Base-by-base conservation (phyloP, 1,284 basidiomycete genomes). In the Mrakiaceae sp. region DNA sequence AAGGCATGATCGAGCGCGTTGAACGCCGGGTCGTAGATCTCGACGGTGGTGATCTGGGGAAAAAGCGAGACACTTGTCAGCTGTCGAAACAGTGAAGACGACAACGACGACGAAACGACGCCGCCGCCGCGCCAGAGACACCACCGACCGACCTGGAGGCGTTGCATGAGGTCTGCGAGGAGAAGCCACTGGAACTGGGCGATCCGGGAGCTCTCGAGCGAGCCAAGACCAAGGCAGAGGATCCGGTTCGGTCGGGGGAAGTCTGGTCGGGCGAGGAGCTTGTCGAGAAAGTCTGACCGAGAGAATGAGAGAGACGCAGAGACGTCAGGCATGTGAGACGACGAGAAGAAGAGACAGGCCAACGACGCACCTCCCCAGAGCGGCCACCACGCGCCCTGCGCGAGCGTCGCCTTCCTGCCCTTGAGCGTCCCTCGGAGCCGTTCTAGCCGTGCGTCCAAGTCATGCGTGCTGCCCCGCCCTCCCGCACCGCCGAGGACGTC, bases 161-260 rank as follows among this genome's bases (percentile, higher is more conserved):
- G 61, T 7, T 6, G 27, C 0, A 58, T 51, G 10, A 64, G 46
- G 58, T 64, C 58, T 12, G 60, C 51, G 58, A 64, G 55, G 4
- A 64, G 58, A 12, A 64, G 58, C 16, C 60, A 50, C 46, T 64
- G 63, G 3, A 59, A 42, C 44, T 64, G 63, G 5, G 63, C 63
- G 27, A 64, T 64, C 10, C 63, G 58, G 14, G 63, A 64, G 42
- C 48, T 16, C 39, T 52, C 46, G 12, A 64, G 40, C 0, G 63
- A 60, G 0, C 63, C 63, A 3, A 64, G 58, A 3, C 63, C 63
- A 14, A 64, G 60, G 56, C 63, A 64, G 14, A 55, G 42, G 11
- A 64, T 64, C 5, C 54, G 52, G 10, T 46, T 27, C 5, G 63
- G 63, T 3, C 27, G 44, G n/a, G 63, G 58, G 12, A 64, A 60